Percentiles rank a stretch among this genome's conserved stretches.
These are phyloP conservation scores for Geosmithia flava DNA, from an alignment of 2,329 filamentous ascomycete genomes.

Conservation along the genomic window DNA sequence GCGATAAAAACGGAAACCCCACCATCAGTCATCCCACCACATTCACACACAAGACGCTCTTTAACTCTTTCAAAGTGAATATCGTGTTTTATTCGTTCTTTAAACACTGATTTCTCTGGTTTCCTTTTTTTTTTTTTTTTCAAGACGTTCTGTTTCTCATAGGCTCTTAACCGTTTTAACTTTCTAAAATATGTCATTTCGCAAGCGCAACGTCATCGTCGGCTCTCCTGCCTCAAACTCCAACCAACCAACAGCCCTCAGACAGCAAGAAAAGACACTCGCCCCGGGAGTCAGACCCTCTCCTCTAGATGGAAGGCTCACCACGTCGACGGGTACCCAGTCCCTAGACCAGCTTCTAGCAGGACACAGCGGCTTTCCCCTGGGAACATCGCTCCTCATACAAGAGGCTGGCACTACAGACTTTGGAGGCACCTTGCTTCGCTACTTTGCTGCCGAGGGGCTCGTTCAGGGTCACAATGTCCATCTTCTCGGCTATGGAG, in stretches of 20 bases:
- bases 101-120: background rate
- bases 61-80: no score
- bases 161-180: no score
- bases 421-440: slow-evolving; percentile 71
- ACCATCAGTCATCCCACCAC: background rate
- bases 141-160: no score
- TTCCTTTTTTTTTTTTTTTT: no score
- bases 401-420: slow-evolving; percentile 91
- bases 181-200: slow-evolving; percentile 40
- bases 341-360: slow-evolving; percentile 78
- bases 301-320: slow-evolving; percentile 73
- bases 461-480: slow-evolving; percentile 83
- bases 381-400: slow-evolving; percentile 70
- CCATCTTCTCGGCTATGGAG: slow-evolving; percentile 69
- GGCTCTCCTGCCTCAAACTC: slow-evolving; percentile 13
- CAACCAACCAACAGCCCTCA: slow-evolving; percentile 6
- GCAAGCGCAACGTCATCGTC: slow-evolving; percentile 43
- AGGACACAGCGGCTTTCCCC: slow-evolving; percentile 71
- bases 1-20: background rate
- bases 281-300: slow-evolving; percentile 60
- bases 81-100: background rate
- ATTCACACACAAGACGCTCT: background rate
- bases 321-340: slow-evolving; percentile 80
- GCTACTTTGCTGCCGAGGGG: slow-evolving; percentile 88
- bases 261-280: slow-evolving; percentile 21